These are phyloP conservation scores for Pleurotus giganteus DNA, from an alignment of 768 basidiomycete genomes.

Conservation along the genomic window DNA sequence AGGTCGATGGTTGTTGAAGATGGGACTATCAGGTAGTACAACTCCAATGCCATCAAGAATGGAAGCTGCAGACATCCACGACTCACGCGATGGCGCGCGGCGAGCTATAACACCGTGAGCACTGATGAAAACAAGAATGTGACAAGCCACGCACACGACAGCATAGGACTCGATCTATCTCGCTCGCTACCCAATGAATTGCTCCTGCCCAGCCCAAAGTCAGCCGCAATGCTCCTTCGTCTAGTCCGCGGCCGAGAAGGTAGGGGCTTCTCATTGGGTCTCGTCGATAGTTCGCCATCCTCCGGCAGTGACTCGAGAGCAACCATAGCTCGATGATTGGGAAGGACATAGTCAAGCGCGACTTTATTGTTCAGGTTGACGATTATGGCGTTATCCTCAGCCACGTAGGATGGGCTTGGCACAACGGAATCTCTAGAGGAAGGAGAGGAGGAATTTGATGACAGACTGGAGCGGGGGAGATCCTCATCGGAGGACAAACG, in stretches of 20 bases:
- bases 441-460: background rate
- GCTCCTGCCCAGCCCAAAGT: background rate
- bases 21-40: conserved; percentile 5
- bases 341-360: conserved; percentile 1
- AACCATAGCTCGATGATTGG: background rate
- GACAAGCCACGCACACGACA: background rate
- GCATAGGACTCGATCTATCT: background rate
- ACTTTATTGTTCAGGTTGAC: conserved; percentile 35
- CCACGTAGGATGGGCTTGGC: conserved; percentile 26
- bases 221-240: background rate
- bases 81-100: conserved; percentile 3
- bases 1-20: conserved; percentile 25
- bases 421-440: conserved; percentile 20
- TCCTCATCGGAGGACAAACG: conserved; percentile 3
- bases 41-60: conserved; percentile 2
- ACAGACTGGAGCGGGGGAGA: conserved; percentile 5
- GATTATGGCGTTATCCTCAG: conserved; percentile 36
- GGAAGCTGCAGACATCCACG: conserved; percentile 20
- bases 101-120: conserved; percentile 4
- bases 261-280: background rate
- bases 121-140: background rate
- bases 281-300: conserved; percentile 9
- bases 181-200: background rate
- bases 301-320: conserved; percentile 17
- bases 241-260: background rate